Base-by-base conservation (phyloP, 129 eudicot species). In the Pulicaria dysenterica region DNA sequence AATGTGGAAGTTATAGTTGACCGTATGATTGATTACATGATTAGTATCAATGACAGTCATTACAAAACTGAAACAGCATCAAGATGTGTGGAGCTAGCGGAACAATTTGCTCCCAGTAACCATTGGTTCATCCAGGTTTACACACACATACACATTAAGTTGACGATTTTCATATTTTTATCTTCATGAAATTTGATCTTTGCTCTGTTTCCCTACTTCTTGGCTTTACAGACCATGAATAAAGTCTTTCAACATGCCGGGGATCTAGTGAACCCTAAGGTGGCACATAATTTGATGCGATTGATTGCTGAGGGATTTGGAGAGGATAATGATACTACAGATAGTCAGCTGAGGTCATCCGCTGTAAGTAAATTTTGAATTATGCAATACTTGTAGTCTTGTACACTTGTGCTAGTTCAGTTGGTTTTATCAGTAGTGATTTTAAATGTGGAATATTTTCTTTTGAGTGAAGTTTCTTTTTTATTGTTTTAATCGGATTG, bases 251-350 rank as follows among this genome's bases (percentile, higher is more conserved):
- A 95, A 88, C 96, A 95, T 78, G 99, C 99, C 17, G 99, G 99
- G 53, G 99, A 95, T 88, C 80, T 95, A 41, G 96, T 95, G 70
- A 95, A 95, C 76, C 42, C 82, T 44, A 95, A 95, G 82, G 97
- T 95, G 77, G 99, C 88, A 53, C 99, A 95, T 83, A 91, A 95
- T 77, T 86, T 95, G 81, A 95, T 95, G 99, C 82, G 89, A 72
- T 80, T 95, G 87, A 91, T 95, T 81, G 99, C 99, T 17, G 99
- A 95, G 78, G 99, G 99, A 70, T 95, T 95, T 85, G 97, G 99
- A 31, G 96, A 95, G 73, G 99, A 95, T 72, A 97, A 91, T 82
- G 96, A 91, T 82, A 72, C 84, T 69, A 90, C 96, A 79, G 99
- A 90, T 82, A 84, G 92, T 80, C 97, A 90, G 85, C 80, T 95